Evolutionary conservation across 345 rosid genomes (phyloP), one percentile per base, ranked within the genome.

Genomic region (Turnera subulata): DNA sequence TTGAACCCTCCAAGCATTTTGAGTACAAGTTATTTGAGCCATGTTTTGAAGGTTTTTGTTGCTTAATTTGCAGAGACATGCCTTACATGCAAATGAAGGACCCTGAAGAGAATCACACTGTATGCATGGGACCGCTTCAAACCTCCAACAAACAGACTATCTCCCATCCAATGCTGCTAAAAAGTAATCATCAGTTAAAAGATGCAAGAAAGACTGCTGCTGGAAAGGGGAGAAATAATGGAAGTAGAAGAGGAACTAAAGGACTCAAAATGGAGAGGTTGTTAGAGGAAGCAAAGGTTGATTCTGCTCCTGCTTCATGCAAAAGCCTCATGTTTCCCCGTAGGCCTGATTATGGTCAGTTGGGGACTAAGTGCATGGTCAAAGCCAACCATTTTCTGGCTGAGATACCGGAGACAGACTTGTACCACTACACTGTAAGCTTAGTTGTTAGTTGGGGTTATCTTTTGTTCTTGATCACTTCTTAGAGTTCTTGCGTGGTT

Each of bases 301-400:
- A 47, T 38, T 25, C 13, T 26, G 39, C 44, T 46, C 6, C 57
- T 50, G 10, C 61, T 49, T 44, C 68, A 32, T 64, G 76, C 62
- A 76, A 72, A 61, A 65, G 58, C 32, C 66, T 67, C 38, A 56
- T 62, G 38, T 72, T 76, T 56, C 71, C 65, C 7, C 29, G 13
- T 11, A 65, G 74, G 43, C 71, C 79, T 45, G 77, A 72, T 6
- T 64, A 54, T 53, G 79, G 79, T 17, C 63, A 61, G 33, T 17
- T 62, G 49, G 79, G 79, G 18, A 58, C 53, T 8, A 71, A 55
- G 29, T 73, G 78, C 59, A 29, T 73, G 13, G 78, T 73, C 37
- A 77, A 73, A 57, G 81, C 81, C 29, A 77, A 77, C 57, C 78
- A 77, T 57, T 77, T 77, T 51, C 71, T 73, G 18, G 76, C 76